Conservation (phyloP, 2,329 filamentous ascomycete species). For the Stachybotrys elegans region DNA sequence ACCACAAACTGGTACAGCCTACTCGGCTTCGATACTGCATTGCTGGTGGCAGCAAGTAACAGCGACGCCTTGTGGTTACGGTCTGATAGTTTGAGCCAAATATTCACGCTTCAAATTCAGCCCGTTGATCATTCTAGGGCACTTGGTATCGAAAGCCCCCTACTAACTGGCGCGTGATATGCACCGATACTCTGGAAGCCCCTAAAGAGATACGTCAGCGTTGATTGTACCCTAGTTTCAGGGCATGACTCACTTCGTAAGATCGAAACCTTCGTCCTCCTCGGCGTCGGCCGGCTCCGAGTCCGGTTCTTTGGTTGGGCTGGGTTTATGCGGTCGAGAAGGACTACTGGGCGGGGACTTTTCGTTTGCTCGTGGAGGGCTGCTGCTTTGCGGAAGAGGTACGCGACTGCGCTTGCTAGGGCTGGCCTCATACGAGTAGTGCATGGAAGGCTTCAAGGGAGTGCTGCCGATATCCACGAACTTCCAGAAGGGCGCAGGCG, state of each 20-base stretch:
- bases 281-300: constrained; percentile 26
- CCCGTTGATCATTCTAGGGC: too few relatives aligned
- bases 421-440: constrained; percentile 48
- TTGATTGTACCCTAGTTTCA: background rate
- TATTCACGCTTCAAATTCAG: too few relatives aligned
- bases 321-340: constrained; percentile 31
- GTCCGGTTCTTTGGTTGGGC: constrained; percentile 18
- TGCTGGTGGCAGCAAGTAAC: too few relatives aligned
- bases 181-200: constrained; percentile 62
- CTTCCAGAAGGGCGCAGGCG: constrained; percentile 84
- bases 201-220: too few relatives aligned
- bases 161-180: constrained; percentile 52
- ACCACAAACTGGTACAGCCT: too few relatives aligned
- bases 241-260: constrained; percentile 45
- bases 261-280: constrained; percentile 52
- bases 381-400: constrained; percentile 49
- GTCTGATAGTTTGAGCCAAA: too few relatives aligned
- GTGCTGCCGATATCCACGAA: constrained; percentile 74
- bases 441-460: constrained; percentile 47
- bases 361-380: constrained; percentile 40
- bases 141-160: constrained; percentile 29
- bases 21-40: too few relatives aligned
- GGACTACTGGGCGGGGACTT: constrained; percentile 52
- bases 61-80: too few relatives aligned
- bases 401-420: constrained; percentile 44